These are phyloP conservation scores for Lactifluus volemus DNA, from an alignment of 768 basidiomycete genomes.

Conservation along the genomic window DNA sequence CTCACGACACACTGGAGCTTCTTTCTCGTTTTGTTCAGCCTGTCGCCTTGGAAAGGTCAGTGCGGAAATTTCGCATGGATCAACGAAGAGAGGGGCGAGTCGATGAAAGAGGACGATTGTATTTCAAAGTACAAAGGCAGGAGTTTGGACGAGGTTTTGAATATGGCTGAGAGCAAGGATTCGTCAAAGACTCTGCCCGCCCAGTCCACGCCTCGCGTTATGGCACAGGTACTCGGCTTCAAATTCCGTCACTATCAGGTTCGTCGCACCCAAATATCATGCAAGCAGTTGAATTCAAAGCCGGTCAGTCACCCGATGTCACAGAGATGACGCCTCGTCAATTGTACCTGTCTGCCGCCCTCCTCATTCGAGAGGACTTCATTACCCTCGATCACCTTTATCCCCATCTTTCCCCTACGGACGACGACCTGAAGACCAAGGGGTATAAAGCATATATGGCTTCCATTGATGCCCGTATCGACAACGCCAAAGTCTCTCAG, in stretches of 20 bases:
- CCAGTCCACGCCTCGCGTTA: slow-evolving; percentile 43
- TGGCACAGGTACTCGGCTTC: slow-evolving; percentile 95
- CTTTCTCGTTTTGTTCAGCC: slow-evolving; percentile 78
- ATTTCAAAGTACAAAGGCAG: slow-evolving; percentile 42
- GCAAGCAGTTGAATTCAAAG: slow-evolving; percentile 19
- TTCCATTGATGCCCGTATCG: slow-evolving; percentile 54
- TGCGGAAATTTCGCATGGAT: slow-evolving; percentile 10
- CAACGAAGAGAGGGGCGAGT: slow-evolving; percentile 5
- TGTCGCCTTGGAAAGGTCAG: slow-evolving; percentile 65
- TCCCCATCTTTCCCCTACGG: slow-evolving; percentile 75
- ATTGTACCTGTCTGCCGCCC: slow-evolving; percentile 73
- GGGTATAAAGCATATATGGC: slow-evolving; percentile 57
- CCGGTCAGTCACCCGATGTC: slow-evolving; percentile 43
- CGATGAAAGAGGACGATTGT: slow-evolving; percentile 14
- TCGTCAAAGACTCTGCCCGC: slow-evolving; percentile 9
- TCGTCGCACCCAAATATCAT: slow-evolving; percentile 1
- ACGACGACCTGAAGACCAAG: slow-evolving; percentile 59
- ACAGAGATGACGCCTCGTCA: slow-evolving; percentile 57
- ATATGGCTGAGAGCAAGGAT: slow-evolving; percentile 37
- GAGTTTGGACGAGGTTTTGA: slow-evolving; percentile 57
- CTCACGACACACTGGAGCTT: slow-evolving; percentile 78
- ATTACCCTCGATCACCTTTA: slow-evolving; percentile 83
- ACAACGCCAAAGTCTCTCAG: slow-evolving; percentile 61
- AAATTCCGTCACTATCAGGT: slow-evolving; percentile 92
- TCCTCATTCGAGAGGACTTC: slow-evolving; percentile 86